Evolutionary conservation across 2,329 filamentous ascomycete genomes (phyloP).

Genomic region (Rhynchosporium graminicola): DNA sequence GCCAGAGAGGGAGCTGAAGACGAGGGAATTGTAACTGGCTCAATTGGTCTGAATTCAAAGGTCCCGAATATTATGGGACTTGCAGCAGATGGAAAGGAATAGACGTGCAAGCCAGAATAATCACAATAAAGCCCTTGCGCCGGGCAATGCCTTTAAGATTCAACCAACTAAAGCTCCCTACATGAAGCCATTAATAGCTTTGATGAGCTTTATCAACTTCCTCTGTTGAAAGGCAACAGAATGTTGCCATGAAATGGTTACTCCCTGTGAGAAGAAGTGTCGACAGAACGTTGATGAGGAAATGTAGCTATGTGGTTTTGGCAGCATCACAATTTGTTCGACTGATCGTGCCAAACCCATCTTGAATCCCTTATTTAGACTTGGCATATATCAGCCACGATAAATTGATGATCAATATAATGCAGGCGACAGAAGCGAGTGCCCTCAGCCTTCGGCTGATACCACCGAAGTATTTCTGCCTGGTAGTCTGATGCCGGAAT

Average conservation of each 20-base stretch:
- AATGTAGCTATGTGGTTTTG: conserved; percentile 20
- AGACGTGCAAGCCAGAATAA: not conserved
- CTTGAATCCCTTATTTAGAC: not conserved
- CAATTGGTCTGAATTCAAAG: conserved; percentile 2
- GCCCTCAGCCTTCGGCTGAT: not conserved
- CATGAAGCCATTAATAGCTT: not conserved
- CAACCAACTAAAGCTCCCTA: not conserved
- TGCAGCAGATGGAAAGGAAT: not conserved
- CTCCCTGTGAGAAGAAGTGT: conserved; percentile 25
- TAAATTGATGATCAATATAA: not conserved
- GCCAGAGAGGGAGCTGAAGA: conserved; percentile 15
- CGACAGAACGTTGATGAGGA: conserved; percentile 23
- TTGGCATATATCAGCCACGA: not conserved
- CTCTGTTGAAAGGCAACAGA: conserved; percentile 1
- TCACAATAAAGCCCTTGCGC: not conserved
- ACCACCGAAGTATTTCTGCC: not conserved
- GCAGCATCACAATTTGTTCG: conserved; percentile 11
- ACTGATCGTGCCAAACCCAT: not conserved
- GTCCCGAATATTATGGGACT: not conserved
- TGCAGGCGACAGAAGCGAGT: not conserved
- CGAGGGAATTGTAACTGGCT: conserved; percentile 22
- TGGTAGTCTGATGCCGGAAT: too few species aligned
- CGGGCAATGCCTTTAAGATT: not conserved
- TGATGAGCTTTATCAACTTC: not conserved
- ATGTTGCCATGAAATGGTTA: conserved; percentile 25